Conservation (phyloP, 805 yeast species). For the Hanseniaspora taiwanica region DNA sequence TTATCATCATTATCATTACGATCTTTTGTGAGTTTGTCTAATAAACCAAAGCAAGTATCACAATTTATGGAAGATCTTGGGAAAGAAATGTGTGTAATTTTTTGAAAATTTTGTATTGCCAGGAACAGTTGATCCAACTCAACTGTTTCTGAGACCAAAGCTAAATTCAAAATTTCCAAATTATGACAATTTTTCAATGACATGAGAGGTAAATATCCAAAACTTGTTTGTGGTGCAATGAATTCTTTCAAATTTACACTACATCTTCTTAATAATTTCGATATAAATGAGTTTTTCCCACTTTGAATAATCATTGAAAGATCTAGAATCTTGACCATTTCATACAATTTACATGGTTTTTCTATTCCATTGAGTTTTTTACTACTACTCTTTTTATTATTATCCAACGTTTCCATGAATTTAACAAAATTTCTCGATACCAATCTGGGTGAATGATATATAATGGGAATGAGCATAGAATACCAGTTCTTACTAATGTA, state of each 20-base stretch:
- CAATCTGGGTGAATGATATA: slow-evolving; percentile 54
- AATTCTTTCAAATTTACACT: slow-evolving; percentile 50
- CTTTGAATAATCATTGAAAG: slow-evolving; percentile 71
- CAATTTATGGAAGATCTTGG: slow-evolving; percentile 81
- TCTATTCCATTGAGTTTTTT: too few relatives aligned
- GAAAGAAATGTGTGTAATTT: slow-evolving; percentile 64
- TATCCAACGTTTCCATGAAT: slow-evolving; percentile 59
- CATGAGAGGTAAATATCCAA: slow-evolving; percentile 83
- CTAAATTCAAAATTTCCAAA: slow-evolving; percentile 55
- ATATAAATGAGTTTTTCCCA: slow-evolving; percentile 84
- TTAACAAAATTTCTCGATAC: slow-evolving; percentile 51
- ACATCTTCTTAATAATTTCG: slow-evolving; percentile 70
- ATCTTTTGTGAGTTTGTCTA: too few relatives aligned
- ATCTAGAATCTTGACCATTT: slow-evolving; percentile 52
- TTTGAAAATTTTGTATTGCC: slow-evolving; percentile 49
- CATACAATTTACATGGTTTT: slow-evolving; percentile 32
- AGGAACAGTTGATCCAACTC: slow-evolving; percentile 67
- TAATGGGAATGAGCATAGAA: slow-evolving; percentile 40
- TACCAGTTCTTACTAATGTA: slow-evolving; percentile 53
- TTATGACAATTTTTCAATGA: slow-evolving; percentile 59
- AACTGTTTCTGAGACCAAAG: slow-evolving; percentile 83
- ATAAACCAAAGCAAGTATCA: slow-evolving; percentile 32
- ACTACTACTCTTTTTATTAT: slow-evolving; percentile 32
- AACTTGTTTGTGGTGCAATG: slow-evolving; percentile 88
- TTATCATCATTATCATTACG: too few relatives aligned